phyloP scores from a whole-genome alignment of 2,329 filamentous ascomycete species.

The Coniochaeta sp. region DNA sequence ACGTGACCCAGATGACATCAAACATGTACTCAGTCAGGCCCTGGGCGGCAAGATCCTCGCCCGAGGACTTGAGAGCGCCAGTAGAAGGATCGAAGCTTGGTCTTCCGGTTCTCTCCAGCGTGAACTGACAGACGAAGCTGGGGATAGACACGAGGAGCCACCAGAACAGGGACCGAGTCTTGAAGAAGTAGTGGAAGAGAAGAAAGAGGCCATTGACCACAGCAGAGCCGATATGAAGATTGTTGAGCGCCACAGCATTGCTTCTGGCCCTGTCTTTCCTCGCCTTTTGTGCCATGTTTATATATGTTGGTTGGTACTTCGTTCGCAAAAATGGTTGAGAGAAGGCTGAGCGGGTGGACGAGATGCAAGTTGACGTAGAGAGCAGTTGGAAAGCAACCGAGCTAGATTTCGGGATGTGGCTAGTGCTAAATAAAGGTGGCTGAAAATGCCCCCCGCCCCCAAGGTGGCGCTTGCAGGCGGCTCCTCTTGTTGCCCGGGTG shows the following conservation, averaged over 20 bases:
- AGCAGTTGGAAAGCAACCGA: background rate
- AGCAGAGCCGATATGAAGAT: slow-evolving; percentile 71
- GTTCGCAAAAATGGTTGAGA: background rate
- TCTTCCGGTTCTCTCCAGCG: slow-evolving; percentile 77
- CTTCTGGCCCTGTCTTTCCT: slow-evolving; percentile 64
- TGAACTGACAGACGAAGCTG: slow-evolving; percentile 71
- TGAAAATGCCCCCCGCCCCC: background rate
- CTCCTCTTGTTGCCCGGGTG: slow-evolving; percentile 26
- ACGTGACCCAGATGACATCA: slow-evolving; percentile 93
- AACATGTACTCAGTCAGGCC: slow-evolving; percentile 98
- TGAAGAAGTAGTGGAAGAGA: slow-evolving; percentile 57
- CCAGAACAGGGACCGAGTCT: slow-evolving; percentile 54
- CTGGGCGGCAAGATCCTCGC: slow-evolving; percentile 80
- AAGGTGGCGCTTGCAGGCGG: slow-evolving; percentile 1
- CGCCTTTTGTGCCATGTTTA: slow-evolving; percentile 53
- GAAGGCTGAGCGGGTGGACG: background rate
- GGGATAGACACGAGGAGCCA: slow-evolving; percentile 71
- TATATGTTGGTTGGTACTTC: background rate
- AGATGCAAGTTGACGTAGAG: background rate
- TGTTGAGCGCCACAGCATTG: slow-evolving; percentile 71
- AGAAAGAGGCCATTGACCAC: slow-evolving; percentile 69
- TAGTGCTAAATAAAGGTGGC: background rate
- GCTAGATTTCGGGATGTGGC: too few species aligned
- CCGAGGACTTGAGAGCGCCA: slow-evolving; percentile 62
- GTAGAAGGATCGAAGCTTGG: slow-evolving; percentile 62